Percentiles rank a stretch among this genome's conserved stretches.
Conservation (phyloP, 192 early-diverging fungal species). For the Kickxella alabastrina region DNA sequence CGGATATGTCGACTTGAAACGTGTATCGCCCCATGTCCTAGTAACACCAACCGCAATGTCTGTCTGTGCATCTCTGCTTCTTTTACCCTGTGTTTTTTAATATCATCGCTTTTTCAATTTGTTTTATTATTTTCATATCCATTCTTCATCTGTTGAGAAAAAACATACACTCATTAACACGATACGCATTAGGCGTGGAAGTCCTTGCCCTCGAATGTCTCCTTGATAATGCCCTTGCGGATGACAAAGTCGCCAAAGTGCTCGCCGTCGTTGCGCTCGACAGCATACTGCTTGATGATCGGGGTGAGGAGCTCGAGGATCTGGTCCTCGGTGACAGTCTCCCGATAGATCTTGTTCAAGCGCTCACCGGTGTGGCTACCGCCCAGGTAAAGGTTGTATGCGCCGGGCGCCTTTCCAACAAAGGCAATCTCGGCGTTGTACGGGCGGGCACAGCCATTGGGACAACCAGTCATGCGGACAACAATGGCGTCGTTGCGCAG, state of each 20-base stretch:
- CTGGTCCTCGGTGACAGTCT: constrained; percentile 83
- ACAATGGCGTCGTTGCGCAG: constrained; percentile 85
- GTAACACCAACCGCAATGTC: no score
- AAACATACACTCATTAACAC: no score
- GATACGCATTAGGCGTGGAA: no score
- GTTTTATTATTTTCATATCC: neutral
- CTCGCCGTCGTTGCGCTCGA: constrained; percentile 68
- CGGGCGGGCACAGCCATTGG: constrained; percentile 96
- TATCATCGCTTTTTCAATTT: neutral
- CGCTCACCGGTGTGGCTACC: constrained; percentile 83
- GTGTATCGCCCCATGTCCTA: no score
- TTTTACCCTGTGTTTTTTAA: neutral
- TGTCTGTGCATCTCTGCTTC: neutral
- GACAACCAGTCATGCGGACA: constrained; percentile 97
- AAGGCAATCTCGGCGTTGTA: constrained; percentile 93
- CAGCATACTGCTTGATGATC: constrained; percentile 77
- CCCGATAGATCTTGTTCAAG: constrained; percentile 88
- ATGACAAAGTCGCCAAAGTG: constrained; percentile 96
- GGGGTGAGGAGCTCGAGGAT: constrained; percentile 75
- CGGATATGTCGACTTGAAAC: constrained; percentile 89
- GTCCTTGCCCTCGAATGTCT: constrained; percentile 68
- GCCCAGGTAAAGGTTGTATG: constrained; percentile 95
- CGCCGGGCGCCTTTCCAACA: constrained; percentile 90
- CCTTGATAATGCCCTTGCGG: constrained; percentile 79
- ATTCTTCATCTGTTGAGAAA: neutral